A percentile compares a stretch with the other conserved stretches of the same genome.
Conservation (phyloP, 1,139 yeast genomes). For the Blastobotrys capitulatus region DNA sequence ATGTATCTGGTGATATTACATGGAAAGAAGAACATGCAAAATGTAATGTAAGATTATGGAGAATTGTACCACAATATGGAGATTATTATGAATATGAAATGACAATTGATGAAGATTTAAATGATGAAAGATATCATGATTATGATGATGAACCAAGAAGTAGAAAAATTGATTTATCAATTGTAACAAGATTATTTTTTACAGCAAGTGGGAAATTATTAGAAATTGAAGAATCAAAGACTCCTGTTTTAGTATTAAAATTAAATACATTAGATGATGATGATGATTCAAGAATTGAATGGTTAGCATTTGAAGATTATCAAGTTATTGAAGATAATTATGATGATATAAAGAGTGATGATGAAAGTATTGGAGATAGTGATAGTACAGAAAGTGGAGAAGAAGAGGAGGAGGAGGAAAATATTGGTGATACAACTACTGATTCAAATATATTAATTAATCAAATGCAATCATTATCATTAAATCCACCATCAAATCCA, state of each 20-base stretch:
- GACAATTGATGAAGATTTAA: conserved; percentile 51
- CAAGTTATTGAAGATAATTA: conserved; percentile 3
- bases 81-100: conserved; percentile 41
- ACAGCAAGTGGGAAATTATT: conserved; percentile 68
- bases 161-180: conserved; percentile 37
- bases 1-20: conserved; percentile 41
- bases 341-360: conserved; percentile 9
- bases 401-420: conserved; percentile 3
- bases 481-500: not conserved
- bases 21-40: conserved; percentile 76
- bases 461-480: not conserved
- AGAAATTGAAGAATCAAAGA: conserved; percentile 55
- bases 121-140: conserved; percentile 74
- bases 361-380: not conserved
- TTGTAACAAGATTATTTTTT: conserved; percentile 55
- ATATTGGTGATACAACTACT: not conserved
- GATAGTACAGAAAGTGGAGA: conserved; percentile 8
- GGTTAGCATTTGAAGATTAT: conserved; percentile 51
- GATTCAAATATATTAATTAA: not conserved
- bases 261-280: conserved; percentile 33
- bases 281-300: conserved; percentile 34
- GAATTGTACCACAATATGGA: conserved; percentile 22
- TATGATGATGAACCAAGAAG: conserved; percentile 42
- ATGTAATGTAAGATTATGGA: conserved; percentile 42
- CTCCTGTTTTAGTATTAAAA: conserved; percentile 67